Base-by-base conservation (phyloP, 2,329 filamentous ascomycete genomes). In the Exophiala viscosa region DNA sequence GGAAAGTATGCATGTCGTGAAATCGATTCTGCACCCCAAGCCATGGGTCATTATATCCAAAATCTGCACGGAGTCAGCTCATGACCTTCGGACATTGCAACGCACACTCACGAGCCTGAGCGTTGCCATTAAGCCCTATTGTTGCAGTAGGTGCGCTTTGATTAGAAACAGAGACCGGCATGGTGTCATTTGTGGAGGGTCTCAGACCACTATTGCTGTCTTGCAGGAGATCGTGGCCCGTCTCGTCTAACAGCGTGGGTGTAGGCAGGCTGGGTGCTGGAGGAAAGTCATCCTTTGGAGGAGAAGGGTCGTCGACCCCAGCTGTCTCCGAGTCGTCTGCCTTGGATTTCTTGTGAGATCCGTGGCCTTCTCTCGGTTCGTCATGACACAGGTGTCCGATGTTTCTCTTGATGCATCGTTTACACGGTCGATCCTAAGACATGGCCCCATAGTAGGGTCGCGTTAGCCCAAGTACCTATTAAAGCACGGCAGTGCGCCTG, bases 301-400 rank as follows among this genome's bases (percentile, higher is more conserved):
- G 51, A 36, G 52, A 52, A 59, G 80, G 60, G 83, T 87, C 84
- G 64, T 87, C 84, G 51, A 78, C 77, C 39, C 75, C 73, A 47
- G 81, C 76, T 55, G 78, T 73, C 57, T 76, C 79, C 59, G 76
- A 75, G 62, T 82, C 23, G 23, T 28, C 77, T 67, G 76, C 80
- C 74, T 92, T 96, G 64, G 81, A 74, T 73, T 91, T 92, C 73
- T 93, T 95, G 55, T 86, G 82, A 48, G 56, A 56, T 46, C 56
- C 56, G 62, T 84, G 78, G 67, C 57, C 58, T 38, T 99, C 92
- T 71, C 92, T 86, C 62, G 91, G 92, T 73, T 97, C 93, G 73
- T 99, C 93, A 76, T 96, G 93, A 73, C 93, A 99, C 62, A 99
- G 81, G 73, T 99, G 93, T 65, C 92, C 93, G 71, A 99, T 99